Conservation (phyloP, 2,329 filamentous ascomycete genomes). For the Cordyceps militaris region DNA sequence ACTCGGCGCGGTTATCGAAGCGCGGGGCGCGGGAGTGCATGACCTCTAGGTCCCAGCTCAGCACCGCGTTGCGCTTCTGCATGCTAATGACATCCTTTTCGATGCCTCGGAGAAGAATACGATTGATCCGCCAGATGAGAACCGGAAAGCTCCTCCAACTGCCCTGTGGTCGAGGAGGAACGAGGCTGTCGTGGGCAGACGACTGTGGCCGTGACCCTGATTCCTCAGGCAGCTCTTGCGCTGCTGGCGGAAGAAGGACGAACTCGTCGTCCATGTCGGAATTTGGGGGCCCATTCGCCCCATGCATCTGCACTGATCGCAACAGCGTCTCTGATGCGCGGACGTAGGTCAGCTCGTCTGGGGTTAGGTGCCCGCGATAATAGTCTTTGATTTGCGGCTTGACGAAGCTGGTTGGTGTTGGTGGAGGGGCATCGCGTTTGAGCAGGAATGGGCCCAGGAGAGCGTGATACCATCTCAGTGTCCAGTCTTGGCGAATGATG, state of each 20-base stretch:
- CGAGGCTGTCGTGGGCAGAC: constrained; percentile 17
- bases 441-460: constrained; percentile 42
- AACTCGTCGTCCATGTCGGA: constrained; percentile 25
- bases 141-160: constrained; percentile 36
- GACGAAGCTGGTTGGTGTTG: constrained; percentile 29
- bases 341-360: constrained; percentile 35
- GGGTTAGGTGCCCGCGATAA: constrained; percentile 41
- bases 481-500: constrained; percentile 45
- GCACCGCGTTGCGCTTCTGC: constrained; percentile 40
- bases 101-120: constrained; percentile 38
- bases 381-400: constrained; percentile 42
- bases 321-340: constrained; percentile 29
- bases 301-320: constrained; percentile 25
- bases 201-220: background rate
- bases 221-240: constrained; percentile 14
- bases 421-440: constrained; percentile 28
- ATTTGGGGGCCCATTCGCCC: constrained; percentile 18
- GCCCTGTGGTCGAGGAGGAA: constrained; percentile 29
- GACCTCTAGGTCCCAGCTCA: constrained; percentile 40
- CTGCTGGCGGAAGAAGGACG: constrained; percentile 26
- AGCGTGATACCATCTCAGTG: constrained; percentile 40
- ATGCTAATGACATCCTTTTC: constrained; percentile 41
- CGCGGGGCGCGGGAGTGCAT: constrained; percentile 42
- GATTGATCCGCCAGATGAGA: constrained; percentile 33
- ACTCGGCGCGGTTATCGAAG: constrained; percentile 47